These are phyloP conservation scores for Epichloe glyceriae DNA, from an alignment of 2,329 filamentous ascomycete genomes.

Conservation along the genomic window DNA sequence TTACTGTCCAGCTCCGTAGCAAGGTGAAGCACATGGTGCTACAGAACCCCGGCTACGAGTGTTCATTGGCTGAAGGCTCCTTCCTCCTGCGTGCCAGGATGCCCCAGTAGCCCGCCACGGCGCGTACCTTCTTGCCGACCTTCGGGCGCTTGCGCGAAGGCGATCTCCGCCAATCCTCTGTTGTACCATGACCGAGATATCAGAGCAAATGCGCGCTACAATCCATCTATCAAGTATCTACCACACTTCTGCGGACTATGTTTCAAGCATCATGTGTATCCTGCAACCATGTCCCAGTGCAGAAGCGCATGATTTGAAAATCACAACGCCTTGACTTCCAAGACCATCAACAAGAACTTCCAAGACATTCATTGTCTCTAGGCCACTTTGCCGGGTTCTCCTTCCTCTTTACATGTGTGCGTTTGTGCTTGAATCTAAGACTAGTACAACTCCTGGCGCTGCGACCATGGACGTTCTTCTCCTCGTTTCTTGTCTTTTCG, in stretches of 20 bases:
- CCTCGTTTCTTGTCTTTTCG: not conserved
- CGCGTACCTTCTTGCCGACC: conserved; percentile 1
- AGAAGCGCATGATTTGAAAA: too few species aligned
- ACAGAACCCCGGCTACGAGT: not conserved
- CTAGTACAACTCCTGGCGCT: not conserved
- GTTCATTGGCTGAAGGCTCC: not conserved
- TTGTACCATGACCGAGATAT: too few species aligned
- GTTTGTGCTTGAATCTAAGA: not conserved
- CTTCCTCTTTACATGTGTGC: not conserved
- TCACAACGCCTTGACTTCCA: not conserved
- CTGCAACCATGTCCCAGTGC: too few species aligned
- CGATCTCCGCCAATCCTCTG: not conserved
- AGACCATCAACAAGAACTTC: not conserved
- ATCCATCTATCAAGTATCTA: too few species aligned
- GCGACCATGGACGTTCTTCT: not conserved
- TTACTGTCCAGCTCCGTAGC: not conserved
- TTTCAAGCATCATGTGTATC: too few species aligned
- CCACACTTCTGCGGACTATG: too few species aligned
- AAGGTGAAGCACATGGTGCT: not conserved
- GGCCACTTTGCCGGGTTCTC: not conserved
- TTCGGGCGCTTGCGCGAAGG: not conserved
- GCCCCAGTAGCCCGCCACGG: not conserved
- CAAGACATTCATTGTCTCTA: not conserved
- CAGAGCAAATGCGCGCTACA: too few species aligned
- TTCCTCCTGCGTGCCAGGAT: not conserved